Evolutionary conservation across 148 eudicot species (phyloP), one percentile per base, ranked within the genome.

Genomic region (Vaccinium macrocarpon): DNA sequence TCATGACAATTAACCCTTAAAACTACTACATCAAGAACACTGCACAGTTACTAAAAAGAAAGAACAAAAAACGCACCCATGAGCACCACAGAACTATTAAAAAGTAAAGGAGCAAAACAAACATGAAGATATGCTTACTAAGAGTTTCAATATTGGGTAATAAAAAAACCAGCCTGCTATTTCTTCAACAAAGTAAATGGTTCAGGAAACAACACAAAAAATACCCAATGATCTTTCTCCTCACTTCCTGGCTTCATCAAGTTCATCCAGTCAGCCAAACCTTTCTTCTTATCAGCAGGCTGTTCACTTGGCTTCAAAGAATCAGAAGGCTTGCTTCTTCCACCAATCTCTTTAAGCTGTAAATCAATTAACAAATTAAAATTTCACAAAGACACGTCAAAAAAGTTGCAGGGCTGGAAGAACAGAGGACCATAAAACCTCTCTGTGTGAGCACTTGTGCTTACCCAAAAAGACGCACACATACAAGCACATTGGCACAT

Each of bases 171-270:
- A 70, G 14, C 52, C 18, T 29, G 15, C 27, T 9, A 35, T 32
- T 13, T 13, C 15, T 73, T 74, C 68, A 38, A 7, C 15, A 9
- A 82, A 53, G 27, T 50, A 42, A 48, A 55, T 9, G n/a, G 70
- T 25, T 64, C 12, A 35, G 8, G 25, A 61, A 75, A 27, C n/a
- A 13, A 12, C 53, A 55, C 50, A 46, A 86, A 51, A 18, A 78
- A 87, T 88, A 94, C 98, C 98, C 98, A 95, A 82, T 95, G 96
- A 87, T 95, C 98, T 90, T 95, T 95, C 90, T 95, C 98, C 90
- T 94, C 98, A 82, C 92, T 95, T 79, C 89, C 90, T 61, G 97
- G 97, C 86, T 93, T 95, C 62, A 95, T 86, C 88, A 88, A 77
- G 89, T 83, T 91, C 88, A 92, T 92, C 93, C 94, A 95, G 82